Evolutionary conservation across 148 eudicot species (phyloP).

Genomic region (Silene conica): DNA sequence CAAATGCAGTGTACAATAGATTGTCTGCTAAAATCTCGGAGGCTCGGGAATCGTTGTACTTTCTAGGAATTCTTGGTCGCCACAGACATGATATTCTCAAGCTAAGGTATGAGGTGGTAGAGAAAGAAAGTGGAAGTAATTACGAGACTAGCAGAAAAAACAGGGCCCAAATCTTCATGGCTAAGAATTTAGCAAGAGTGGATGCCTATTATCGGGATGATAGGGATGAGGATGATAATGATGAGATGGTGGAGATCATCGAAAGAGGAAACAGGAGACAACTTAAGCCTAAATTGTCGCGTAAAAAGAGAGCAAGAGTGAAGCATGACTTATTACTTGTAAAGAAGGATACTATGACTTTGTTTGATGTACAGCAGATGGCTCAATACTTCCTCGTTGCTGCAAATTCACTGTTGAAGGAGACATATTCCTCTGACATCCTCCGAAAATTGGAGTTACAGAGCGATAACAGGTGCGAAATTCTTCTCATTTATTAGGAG

Average conservation of each 20-base stretch:
- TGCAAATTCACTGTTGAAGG: background rate
- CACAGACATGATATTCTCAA: slow-evolving; percentile 14
- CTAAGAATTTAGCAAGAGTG: background rate
- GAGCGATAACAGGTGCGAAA: background rate
- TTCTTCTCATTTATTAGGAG: background rate
- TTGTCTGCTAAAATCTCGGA: background rate
- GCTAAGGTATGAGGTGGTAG: slow-evolving; percentile 1
- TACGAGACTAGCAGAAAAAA: background rate
- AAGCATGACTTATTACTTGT: slow-evolving; percentile 1
- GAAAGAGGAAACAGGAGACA: background rate
- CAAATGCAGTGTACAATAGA: slow-evolving; percentile 9
- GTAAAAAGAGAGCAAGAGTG: slow-evolving; percentile 8
- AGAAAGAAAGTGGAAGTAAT: background rate
- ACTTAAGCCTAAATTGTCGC: background rate
- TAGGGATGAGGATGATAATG: slow-evolving; percentile 9
- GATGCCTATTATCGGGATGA: slow-evolving; percentile 5
- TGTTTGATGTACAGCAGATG: slow-evolving; percentile 11
- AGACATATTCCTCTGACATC: slow-evolving; percentile 10
- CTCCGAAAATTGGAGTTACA: background rate
- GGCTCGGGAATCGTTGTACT: slow-evolving; percentile 1
- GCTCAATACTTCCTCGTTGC: slow-evolving; percentile 9
- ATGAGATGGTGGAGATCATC: background rate
- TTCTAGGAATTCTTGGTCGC: slow-evolving; percentile 11
- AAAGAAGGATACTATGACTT: background rate
- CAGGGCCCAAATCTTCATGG: background rate